phyloP scores from a whole-genome alignment of 495 filamentous ascomycete species.

The Penicillium waksmanii region DNA sequence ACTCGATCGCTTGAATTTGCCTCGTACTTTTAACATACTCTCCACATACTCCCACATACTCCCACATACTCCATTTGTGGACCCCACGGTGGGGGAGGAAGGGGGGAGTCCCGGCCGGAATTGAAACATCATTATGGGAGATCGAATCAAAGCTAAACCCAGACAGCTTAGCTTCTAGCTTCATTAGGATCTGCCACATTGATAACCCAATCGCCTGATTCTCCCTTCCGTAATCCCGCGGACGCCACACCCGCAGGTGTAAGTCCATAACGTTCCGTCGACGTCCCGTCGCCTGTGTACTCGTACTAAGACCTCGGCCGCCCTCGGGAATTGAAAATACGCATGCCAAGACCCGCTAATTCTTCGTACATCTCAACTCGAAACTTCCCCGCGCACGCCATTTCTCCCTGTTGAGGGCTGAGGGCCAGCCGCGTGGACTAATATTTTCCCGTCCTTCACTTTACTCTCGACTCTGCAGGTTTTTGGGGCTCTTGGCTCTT shows the following conservation, averaged over 20 bases:
- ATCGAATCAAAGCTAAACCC: too few species aligned
- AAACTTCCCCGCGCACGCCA: neutral
- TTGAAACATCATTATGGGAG: neutral
- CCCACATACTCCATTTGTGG: neutral
- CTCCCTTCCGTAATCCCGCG: conserved; percentile 12
- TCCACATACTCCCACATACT: neutral
- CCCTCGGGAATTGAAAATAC: neutral
- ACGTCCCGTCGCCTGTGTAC: too few species aligned
- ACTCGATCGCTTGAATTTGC: neutral
- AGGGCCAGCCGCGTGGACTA: neutral
- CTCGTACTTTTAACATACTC: neutral
- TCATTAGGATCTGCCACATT: neutral
- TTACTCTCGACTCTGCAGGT: neutral
- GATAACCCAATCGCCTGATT: conserved; percentile 25
- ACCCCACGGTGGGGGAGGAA: too few species aligned
- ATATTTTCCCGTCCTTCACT: neutral
- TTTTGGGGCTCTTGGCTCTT: neutral
- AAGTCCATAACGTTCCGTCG: neutral
- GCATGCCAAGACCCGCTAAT: neutral
- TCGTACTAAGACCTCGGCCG: neutral
- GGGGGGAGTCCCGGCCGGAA: neutral
- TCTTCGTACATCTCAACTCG: neutral
- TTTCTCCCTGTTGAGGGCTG: neutral
- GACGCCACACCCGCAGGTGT: conserved; percentile 20
- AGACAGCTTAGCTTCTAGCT: too few species aligned